A percentile compares a stretch with the other conserved stretches of the same genome.
These are phyloP conservation scores for Auriculariales sp. DNA, from an alignment of 768 basidiomycete genomes.

Conservation along the genomic window DNA sequence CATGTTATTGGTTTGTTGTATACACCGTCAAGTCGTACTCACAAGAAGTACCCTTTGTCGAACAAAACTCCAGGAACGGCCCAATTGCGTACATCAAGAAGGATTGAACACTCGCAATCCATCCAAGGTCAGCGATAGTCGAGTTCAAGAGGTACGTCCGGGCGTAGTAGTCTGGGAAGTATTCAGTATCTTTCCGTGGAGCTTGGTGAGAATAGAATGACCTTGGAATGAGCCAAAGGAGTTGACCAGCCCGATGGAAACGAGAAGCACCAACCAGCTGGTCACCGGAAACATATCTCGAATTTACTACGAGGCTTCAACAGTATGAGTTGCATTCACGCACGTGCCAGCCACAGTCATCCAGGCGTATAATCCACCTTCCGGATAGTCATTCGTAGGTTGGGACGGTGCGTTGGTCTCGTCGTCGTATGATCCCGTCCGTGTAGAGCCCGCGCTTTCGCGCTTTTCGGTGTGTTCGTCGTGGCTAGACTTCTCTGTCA, in stretches of 20 bases:
- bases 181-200: no score
- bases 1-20: no score
- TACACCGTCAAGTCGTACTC: no score
- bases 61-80: constrained; percentile 30
- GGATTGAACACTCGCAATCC: constrained; percentile 36
- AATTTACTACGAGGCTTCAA: neutral
- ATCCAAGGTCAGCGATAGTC: constrained; percentile 10
- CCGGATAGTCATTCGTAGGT: neutral
- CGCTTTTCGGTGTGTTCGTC: no score
- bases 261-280: neutral
- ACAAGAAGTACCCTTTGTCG: constrained; percentile 39
- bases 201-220: constrained; percentile 1
- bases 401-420: no score
- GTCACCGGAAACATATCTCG: neutral
- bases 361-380: neutral
- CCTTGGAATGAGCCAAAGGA: constrained; percentile 34
- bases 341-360: neutral
- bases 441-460: no score
- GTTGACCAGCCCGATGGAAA: constrained; percentile 26
- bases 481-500: no score
- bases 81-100: constrained; percentile 31
- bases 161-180: constrained; percentile 22
- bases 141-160: constrained; percentile 21
- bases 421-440: no score
- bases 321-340: neutral